These are phyloP conservation scores for Thermoascus crustaceus DNA, from an alignment of 2,329 filamentous ascomycete genomes.

Conservation along the genomic window DNA sequence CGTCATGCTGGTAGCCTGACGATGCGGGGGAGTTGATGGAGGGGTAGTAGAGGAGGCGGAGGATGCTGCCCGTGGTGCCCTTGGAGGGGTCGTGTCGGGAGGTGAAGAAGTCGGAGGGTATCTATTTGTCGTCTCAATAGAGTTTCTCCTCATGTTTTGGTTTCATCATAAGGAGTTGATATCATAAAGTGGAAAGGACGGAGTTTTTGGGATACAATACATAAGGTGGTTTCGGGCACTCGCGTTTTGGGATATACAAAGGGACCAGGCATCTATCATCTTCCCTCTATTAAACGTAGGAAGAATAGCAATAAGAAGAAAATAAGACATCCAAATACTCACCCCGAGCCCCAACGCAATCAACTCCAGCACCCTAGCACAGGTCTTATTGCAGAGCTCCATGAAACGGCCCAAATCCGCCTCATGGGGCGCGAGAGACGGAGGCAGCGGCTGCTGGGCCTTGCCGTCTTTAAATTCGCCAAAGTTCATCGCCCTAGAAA, in stretches of 20 bases:
- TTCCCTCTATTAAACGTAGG: no score
- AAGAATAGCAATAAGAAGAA: not conserved
- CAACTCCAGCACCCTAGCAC: constrained; percentile 62
- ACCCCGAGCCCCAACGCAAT: constrained; percentile 71
- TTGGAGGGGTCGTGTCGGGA: constrained; percentile 47
- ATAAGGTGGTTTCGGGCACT: no score
- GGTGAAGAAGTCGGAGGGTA: constrained; percentile 51
- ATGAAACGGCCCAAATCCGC: constrained; percentile 59
- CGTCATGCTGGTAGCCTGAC: constrained; percentile 38
- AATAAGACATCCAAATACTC: constrained; percentile 10
- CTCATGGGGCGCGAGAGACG: constrained; percentile 52
- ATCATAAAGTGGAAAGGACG: no score
- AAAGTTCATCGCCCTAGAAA: constrained; percentile 77
- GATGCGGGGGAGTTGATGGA: constrained; percentile 40
- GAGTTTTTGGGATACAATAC: no score
- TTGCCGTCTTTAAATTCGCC: constrained; percentile 63
- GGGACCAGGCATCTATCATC: no score
- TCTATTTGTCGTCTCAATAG: constrained; percentile 15
- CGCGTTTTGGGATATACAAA: no score
- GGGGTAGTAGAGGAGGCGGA: constrained; percentile 68
- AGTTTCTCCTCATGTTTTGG: not conserved
- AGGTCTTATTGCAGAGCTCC: constrained; percentile 62
- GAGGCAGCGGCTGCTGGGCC: constrained; percentile 69
- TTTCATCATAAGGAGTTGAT: no score
- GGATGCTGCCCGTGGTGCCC: constrained; percentile 49